Percentiles rank a stretch among this genome's conserved stretches.
These are phyloP conservation scores for Thielaviopsis musarum DNA, from an alignment of 2,329 filamentous ascomycete genomes.

Conservation along the genomic window DNA sequence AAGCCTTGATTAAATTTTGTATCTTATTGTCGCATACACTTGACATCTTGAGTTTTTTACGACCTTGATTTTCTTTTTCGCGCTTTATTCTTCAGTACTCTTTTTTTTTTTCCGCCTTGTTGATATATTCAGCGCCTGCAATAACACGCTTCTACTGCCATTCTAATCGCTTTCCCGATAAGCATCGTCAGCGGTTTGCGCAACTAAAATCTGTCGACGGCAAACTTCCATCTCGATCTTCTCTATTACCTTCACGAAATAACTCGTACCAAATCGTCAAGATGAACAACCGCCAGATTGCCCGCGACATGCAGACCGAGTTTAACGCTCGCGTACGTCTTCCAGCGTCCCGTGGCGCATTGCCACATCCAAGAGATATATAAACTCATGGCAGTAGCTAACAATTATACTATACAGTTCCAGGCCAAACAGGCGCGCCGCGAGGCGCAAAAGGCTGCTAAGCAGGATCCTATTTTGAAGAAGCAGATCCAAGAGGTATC, in stretches of 20 bases:
- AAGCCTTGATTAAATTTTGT: not conserved
- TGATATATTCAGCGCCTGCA: not conserved
- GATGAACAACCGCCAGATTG: slow-evolving; percentile 43
- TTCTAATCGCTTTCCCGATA: not conserved
- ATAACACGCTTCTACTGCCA: not conserved
- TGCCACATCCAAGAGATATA: not conserved
- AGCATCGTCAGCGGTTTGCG: not conserved
- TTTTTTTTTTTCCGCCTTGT: not conserved
- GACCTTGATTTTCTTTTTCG: not conserved
- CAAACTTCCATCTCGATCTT: not conserved
- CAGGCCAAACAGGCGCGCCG: slow-evolving; percentile 45
- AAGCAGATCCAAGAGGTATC: slow-evolving; percentile 42
- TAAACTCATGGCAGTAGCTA: not conserved
- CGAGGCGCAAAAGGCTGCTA: slow-evolving; percentile 42
- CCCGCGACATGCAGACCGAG: slow-evolving; percentile 45
- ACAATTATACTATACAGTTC: slow-evolving; percentile 23
- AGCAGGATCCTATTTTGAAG: slow-evolving; percentile 42
- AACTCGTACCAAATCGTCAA: slow-evolving; percentile 14
- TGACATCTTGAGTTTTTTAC: too few species aligned
- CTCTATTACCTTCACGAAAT: not conserved
- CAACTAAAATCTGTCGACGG: not conserved
- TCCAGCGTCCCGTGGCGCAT: not conserved
- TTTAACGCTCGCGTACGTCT: slow-evolving; percentile 38
- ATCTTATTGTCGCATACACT: not conserved
- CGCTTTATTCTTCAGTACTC: not conserved